Conservation (phyloP, 257 asterid species). For the Solanum paucissectum region DNA sequence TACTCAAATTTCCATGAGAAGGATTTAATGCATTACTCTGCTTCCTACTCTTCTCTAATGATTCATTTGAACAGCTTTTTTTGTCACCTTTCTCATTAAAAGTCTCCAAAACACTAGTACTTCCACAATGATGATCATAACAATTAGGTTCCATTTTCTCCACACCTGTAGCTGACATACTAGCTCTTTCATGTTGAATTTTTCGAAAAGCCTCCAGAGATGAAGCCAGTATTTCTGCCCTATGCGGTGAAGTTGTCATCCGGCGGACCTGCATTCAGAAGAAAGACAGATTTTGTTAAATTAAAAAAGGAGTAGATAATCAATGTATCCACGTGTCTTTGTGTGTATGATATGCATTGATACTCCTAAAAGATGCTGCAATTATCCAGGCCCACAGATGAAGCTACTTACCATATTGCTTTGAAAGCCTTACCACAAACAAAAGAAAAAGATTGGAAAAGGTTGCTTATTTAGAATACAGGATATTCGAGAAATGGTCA, state of each 20-base stretch:
- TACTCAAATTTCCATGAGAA: slow-evolving; percentile 28
- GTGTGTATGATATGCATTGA: not conserved
- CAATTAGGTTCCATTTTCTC: slow-evolving; percentile 26
- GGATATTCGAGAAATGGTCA: not conserved
- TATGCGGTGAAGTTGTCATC: slow-evolving; percentile 98
- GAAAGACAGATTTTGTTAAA: not conserved
- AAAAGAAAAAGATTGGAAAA: not conserved
- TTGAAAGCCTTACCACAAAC: not conserved
- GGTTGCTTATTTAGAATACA: not conserved
- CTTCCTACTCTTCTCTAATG: slow-evolving; percentile 20
- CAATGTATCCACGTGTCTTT: not conserved
- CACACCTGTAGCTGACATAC: slow-evolving; percentile 29
- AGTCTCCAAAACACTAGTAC: slow-evolving; percentile 23
- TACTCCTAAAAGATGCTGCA: not conserved
- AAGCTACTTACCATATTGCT: not conserved
- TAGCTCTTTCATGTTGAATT: slow-evolving; percentile 73
- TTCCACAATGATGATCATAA: slow-evolving; percentile 25
- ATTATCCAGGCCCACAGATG: not conserved
- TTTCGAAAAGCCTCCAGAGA: slow-evolving; percentile 96
- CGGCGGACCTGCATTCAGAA: slow-evolving; percentile 72
- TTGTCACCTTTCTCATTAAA: slow-evolving; percentile 19
- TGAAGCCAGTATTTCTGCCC: slow-evolving; percentile 94
- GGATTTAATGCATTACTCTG: slow-evolving; percentile 30
- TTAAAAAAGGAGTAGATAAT: not conserved
- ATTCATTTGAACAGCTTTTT: slow-evolving; percentile 29